Evolutionary conservation across 345 rosid genomes (phyloP), one percentile per base, ranked within the genome.

Genomic region (Gossypioides kirkii): DNA sequence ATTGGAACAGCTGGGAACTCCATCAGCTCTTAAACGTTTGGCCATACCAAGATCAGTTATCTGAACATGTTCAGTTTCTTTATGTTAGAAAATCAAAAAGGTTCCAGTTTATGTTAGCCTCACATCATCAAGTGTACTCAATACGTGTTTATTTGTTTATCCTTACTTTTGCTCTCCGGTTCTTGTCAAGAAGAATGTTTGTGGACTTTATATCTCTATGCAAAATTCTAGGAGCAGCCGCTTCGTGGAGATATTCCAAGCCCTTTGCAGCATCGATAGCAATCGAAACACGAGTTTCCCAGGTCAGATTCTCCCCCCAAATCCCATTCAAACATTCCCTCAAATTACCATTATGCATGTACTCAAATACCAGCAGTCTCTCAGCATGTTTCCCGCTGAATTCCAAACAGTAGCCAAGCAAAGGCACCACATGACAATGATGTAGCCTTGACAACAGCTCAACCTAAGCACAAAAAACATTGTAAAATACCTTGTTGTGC

Each of bases 1-100:
- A 82, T 77, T 94, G 58, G 94, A 87, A 79, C 87, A 81, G 64
- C 98, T 94, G 38, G 95, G 83, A 59, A 82, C 70, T 60, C 89
- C 97, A 74, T 94, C 98, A 17, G 86, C 87, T 68, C 87, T 83
- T 61, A 94, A 77, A 79, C 86, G 80, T 86, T 94, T 92, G 13
- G 98, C 98, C 98, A 94, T 90, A 41, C 98, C 98, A 78, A 94
- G 96, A 81, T 94, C 98, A n/a, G 95, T 94, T 79, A 94, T 91
- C 98, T 94, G 89, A 80, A 80, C 8, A 70, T 62, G 56, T 71
- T 71, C 10, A 32, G 50, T 32, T 61, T 2, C 22, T 2, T 46
- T 62, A 13, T 45, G 41, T 45, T 22, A 67, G 52, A 26, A 67
- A 25, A 32, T 4, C 4, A 32, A 32, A 32, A 6, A 32, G 38